Evolutionary conservation across 1,284 basidiomycete genomes (phyloP), one percentile per base, ranked within the genome.

Genomic region (Irpex sp.): DNA sequence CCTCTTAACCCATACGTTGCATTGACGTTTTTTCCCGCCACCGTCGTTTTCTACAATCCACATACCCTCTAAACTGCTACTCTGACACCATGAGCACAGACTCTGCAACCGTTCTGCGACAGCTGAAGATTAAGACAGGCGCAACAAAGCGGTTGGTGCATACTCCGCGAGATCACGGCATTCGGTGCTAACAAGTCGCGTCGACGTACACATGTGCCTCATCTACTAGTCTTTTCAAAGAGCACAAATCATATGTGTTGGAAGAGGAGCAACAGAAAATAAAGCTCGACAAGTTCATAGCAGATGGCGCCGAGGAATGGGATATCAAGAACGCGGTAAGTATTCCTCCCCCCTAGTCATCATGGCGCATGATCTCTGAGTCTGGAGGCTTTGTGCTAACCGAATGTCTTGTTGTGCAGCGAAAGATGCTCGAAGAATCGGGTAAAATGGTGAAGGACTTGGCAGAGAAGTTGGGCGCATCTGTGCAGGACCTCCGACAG

Each of bases 101-200:
- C 69, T 70, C 76, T 52, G 72, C 81, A 57, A 74, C 82, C 48
- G 71, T 85, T 59, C 81, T 80, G 64, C 82, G 82, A 63, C 90
- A 93, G 73, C 83, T 96, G 69, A 92, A 87, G 75, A 95, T 95
- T 80, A 94, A 93, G 78, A 77, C 86, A 4, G 89, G 88, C 52
- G 84, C 82, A 40, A 85, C 87, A 38, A 86, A 85, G 77, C 84
- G 94, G 93, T 94, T 64, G 11, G 26, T 38, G 5, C 55, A 36
- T 2, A 21, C 49, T 36, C 11, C 51, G 48, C 48, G 11, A 13
- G n/a, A 34, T 5, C 31, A 34, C 6, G 1, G 31, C 31, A 34
- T 34, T 34, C 31, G 6, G 31, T 34, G 31, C 31, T 34, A 34
- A 34, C 31, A 34, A 34, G 31, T 34, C 31, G 31, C 6, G 31